A percentile compares a stretch with the other conserved stretches of the same genome.
Conservation (phyloP, 2,329 filamentous ascomycete species). For the Phoma sp. region DNA sequence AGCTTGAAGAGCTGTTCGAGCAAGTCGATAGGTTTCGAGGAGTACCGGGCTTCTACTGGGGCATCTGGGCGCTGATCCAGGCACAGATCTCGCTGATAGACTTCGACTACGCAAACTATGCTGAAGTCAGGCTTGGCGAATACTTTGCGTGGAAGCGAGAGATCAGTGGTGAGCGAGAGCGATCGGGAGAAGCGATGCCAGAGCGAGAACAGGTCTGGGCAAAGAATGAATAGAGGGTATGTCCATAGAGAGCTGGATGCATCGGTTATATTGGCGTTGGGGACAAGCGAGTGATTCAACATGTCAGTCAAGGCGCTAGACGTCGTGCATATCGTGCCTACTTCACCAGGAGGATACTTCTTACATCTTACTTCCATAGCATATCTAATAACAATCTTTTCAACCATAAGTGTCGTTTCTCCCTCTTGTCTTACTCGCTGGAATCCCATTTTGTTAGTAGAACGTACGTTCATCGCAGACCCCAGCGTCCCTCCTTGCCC, state of each 20-base stretch:
- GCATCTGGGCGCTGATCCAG: conserved; percentile 95
- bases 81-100: conserved; percentile 93
- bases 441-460: too few relatives aligned
- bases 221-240: conserved; percentile 6
- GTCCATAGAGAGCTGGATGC: neutral
- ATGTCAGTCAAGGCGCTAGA: conserved; percentile 14
- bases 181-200: conserved; percentile 12
- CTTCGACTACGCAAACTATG: conserved; percentile 94
- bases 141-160: conserved; percentile 86
- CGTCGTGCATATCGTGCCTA: conserved; percentile 12
- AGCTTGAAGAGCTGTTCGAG: conserved; percentile 72
- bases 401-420: neutral
- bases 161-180: conserved; percentile 11
- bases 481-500: too few relatives aligned
- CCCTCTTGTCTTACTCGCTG: too few relatives aligned
- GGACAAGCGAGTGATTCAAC: conserved; percentile 18
- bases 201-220: conserved; percentile 16
- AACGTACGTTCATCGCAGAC: too few relatives aligned
- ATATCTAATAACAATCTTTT: conserved; percentile 17
- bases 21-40: conserved; percentile 91
- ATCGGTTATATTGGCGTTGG: conserved; percentile 10
- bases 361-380: neutral
- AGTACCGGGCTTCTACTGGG: conserved; percentile 88
- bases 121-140: conserved; percentile 83
- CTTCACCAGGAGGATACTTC: conserved; percentile 10